Percentiles rank a stretch among this genome's conserved stretches.
Conservation (phyloP, 164 flowering plant species). For the Tinospora cordifolia region DNA sequence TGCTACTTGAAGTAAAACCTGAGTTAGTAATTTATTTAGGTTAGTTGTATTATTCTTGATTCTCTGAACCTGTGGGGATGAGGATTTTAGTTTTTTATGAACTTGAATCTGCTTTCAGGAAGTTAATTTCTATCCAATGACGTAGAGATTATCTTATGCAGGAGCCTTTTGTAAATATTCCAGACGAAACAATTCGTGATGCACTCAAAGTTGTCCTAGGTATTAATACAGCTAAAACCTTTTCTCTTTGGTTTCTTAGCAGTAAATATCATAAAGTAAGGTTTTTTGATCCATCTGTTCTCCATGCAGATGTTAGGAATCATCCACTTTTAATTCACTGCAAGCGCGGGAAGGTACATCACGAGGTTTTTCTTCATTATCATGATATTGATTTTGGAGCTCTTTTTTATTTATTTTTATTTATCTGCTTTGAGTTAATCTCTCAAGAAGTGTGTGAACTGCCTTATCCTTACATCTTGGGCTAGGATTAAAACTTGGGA, state of each 20-base stretch:
- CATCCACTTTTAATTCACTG: constrained; percentile 75
- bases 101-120: neutral
- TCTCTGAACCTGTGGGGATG: neutral
- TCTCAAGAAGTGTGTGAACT: too few species aligned
- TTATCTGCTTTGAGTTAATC: too few species aligned
- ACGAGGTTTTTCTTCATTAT: neutral
- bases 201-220: constrained; percentile 71
- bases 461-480: too few species aligned
- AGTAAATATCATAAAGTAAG: neutral
- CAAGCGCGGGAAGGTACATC: constrained; percentile 69
- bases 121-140: constrained; percentile 1
- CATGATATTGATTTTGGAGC: neutral
- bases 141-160: constrained; percentile 24
- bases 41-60: neutral
- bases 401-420: too few species aligned
- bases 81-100: neutral
- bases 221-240: constrained; percentile 15
- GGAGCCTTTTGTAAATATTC: constrained; percentile 81
- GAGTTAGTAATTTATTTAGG: neutral
- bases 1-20: neutral
- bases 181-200: constrained; percentile 58
- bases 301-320: constrained; percentile 44
- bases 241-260: neutral
- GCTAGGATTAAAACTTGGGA: too few species aligned
- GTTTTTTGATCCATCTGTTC: neutral